Evolutionary conservation across 2,329 filamentous ascomycete species (phyloP), one percentile per base, ranked within the genome.

Genomic region (Phaeoacremonium minimum): DNA sequence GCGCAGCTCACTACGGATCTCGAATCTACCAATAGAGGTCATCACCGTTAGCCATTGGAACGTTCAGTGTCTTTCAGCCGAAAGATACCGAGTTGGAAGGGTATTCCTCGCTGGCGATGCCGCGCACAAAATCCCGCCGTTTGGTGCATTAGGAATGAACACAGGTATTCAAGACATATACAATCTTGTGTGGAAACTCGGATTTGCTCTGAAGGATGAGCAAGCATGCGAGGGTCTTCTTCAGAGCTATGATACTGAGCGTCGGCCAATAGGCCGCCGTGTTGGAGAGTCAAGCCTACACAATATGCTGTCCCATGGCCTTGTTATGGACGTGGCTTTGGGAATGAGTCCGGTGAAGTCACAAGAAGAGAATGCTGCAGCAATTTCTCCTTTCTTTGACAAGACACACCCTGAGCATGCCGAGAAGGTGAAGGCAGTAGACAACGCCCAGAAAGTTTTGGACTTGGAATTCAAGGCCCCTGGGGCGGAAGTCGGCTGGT

Each of bases 111-210:
- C 55, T 5, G 61, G 60, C 9, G 61, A 64, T 38, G 54, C 58
- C 4, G 59, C 60, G 0, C 60, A 64, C 44, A 46, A 46, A 17
- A 51, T 58, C 22, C 57, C 59, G 14, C 59, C 60, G 0, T 57
- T 52, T 46, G 57, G 57, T 13, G 60, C 52, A 6, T 49, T 61
- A 4, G 60, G 60, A 4, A 44, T 56, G 36, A 64, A 64, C 36
- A 60, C 57, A 2, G 60, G 58, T 11, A 46, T 63, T 4, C 55
- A 60, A 38, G 60, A 64, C 36, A 56, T 50, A 1, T 52, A 58
- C 22, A 63, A 63, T 37, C 46, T 64, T 7, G 48, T 53, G 4
- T 64, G 60, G 60, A 64, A 63, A 38, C 46, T 62, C 7, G 49
- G 49, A 13, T 43, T 56, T 13, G 53, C 49, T 6, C 30, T 57